Evolutionary conservation across 768 basidiomycete genomes (phyloP).

Genomic region (Boletus vinaceobasis): DNA sequence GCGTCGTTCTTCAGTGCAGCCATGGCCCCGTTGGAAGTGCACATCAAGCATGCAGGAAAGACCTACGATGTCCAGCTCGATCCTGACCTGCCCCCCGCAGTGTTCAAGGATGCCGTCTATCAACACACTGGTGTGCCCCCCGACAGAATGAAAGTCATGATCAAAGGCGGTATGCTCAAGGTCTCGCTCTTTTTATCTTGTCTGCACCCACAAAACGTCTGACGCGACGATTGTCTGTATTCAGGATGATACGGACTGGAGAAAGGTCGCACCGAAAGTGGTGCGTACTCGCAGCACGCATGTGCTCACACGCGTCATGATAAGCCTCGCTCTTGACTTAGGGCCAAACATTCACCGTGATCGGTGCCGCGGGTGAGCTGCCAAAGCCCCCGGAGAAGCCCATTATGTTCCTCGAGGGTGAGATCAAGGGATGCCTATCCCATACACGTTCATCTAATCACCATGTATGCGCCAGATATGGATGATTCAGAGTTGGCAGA

Average conservation of each 20-base stretch:
- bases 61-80: constrained; percentile 68
- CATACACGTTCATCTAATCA: constrained; percentile 14
- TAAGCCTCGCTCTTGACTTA: constrained; percentile 25
- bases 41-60: constrained; percentile 90
- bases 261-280: constrained; percentile 77
- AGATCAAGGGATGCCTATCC: constrained; percentile 4
- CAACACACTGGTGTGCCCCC: constrained; percentile 80
- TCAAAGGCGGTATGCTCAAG: constrained; percentile 90
- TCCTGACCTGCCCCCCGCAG: constrained; percentile 59
- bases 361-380: constrained; percentile 89
- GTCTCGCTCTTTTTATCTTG: constrained; percentile 35
- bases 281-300: constrained; percentile 40
- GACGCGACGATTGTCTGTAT: background rate
- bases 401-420: constrained; percentile 83
- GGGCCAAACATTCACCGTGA: constrained; percentile 91
- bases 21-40: constrained; percentile 72
- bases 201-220: background rate
- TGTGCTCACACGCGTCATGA: constrained; percentile 2
- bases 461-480: constrained; percentile 59
- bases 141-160: constrained; percentile 96
- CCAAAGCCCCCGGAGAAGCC: constrained; percentile 83
- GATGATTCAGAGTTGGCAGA: constrained; percentile 75
- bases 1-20: background rate
- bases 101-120: constrained; percentile 83
- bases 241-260: constrained; percentile 86